Conservation (phyloP, 2,329 filamentous ascomycete species). For the Exophiala spinifera region DNA sequence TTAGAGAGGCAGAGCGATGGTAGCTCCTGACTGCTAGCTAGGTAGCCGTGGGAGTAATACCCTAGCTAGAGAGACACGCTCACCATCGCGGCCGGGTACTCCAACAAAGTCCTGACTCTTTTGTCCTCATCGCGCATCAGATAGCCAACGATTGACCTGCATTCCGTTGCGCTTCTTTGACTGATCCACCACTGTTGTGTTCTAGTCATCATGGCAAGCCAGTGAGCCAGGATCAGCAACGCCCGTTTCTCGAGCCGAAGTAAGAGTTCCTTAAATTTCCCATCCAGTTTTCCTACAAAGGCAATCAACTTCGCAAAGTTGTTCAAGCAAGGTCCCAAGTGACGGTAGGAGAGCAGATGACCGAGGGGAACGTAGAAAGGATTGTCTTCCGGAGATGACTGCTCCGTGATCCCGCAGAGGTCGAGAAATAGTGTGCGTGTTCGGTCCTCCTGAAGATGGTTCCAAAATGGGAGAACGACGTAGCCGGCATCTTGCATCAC, state of each 20-base stretch:
- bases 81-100: slow-evolving; percentile 13
- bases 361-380: slow-evolving; percentile 13
- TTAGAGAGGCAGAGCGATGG: too few relatives aligned
- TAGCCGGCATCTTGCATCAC: slow-evolving; percentile 13
- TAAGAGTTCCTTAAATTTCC: slow-evolving; percentile 8
- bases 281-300: slow-evolving; percentile 11
- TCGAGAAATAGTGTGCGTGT: slow-evolving; percentile 12
- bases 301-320: slow-evolving; percentile 19
- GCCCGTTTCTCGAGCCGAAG: slow-evolving; percentile 12
- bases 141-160: slow-evolving; percentile 11
- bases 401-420: slow-evolving; percentile 4
- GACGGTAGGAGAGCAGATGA: slow-evolving; percentile 11
- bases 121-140: slow-evolving; percentile 14
- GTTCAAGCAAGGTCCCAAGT: slow-evolving; percentile 9
- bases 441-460: slow-evolving; percentile 2
- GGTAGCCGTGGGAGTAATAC: background rate
- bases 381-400: slow-evolving; percentile 7
- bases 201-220: slow-evolving; percentile 18
- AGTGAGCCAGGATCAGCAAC: slow-evolving; percentile 21
- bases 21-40: too few relatives aligned
- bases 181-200: slow-evolving; percentile 21
- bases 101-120: slow-evolving; percentile 7
- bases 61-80: background rate
- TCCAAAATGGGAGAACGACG: background rate
- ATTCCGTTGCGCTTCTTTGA: slow-evolving; percentile 11